These are phyloP conservation scores for Hygrophila difformis DNA, from an alignment of 257 asterid species.

Conservation along the genomic window DNA sequence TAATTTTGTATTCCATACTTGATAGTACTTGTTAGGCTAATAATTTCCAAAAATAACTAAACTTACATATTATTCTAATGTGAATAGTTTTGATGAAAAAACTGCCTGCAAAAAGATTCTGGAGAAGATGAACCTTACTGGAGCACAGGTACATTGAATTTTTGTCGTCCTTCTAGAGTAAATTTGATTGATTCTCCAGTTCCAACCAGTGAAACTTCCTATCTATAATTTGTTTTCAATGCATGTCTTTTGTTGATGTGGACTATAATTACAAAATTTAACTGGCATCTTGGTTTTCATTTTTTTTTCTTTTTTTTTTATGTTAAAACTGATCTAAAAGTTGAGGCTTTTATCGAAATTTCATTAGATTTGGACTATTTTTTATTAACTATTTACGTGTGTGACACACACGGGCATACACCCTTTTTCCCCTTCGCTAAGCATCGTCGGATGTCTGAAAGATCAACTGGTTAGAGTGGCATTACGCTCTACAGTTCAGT, in stretches of 20 bases:
- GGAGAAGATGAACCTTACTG: conserved; percentile 72
- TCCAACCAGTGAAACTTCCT: neutral
- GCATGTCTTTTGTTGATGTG: neutral
- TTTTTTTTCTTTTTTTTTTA: neutral
- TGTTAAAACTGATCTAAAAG: conserved; percentile 2
- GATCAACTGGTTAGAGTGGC: neutral
- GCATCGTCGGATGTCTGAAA: neutral
- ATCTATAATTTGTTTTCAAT: neutral
- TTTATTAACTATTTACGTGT: neutral
- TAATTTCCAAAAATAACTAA: conserved; percentile 17
- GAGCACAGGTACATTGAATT: conserved; percentile 69
- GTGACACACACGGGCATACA: no score
- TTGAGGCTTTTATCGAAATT: neutral
- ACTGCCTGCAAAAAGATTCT: conserved; percentile 71
- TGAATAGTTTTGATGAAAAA: conserved; percentile 63
- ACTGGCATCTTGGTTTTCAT: conserved; percentile 3
- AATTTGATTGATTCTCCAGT: neutral
- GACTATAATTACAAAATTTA: neutral
- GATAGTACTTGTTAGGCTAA: neutral
- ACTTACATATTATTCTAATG: conserved; percentile 4
- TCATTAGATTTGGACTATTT: neutral
- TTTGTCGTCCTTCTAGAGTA: conserved; percentile 2
- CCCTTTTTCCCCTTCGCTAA: neutral
- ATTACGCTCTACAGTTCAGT: neutral
- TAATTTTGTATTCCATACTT: conserved; percentile 2